Base-by-base conservation (phyloP, 768 basidiomycete genomes). In the Candolleomyces eurysporus region DNA sequence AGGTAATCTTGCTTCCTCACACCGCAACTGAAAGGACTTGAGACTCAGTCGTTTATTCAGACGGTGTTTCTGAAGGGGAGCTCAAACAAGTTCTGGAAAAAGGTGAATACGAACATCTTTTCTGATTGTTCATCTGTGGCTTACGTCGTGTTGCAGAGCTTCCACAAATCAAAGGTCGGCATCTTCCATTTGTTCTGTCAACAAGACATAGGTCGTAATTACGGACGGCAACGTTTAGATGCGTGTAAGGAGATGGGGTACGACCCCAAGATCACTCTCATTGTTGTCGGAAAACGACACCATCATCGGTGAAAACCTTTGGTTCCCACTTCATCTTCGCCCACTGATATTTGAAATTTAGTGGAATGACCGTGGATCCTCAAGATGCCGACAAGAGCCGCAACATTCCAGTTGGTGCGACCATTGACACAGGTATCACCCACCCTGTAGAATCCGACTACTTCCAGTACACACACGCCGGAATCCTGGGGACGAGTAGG, bases 261-360 rank as follows among this genome's bases (percentile, higher is more conserved):
- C 31, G 76, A 73, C 0, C 84, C 87, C 0, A 85, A 82, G 60
- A 88, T 94, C n/a, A 94, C 92, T 0, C 73, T 94, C 14, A 82
- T 94, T 56, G 76, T 94, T 42, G 92, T 93, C 4, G 90, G 89
- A 1, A 94, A 94, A 68, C 79, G 88, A 3, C 88, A 90, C 66
- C 88, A 88, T 57, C 79, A 86, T 51, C 78, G 84, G 68, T 76
- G 63, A 42, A 66, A 51, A 50, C 10, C 30, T 8, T 30, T 26
- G 53, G n/a, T 11, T 31, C 14, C 4, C 26, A 2, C 26, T 26
- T 26, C 4, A 26, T 26, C 26, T 26, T 26, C 26, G 4, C 2
- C 4, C 26, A 26, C 4, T 26, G 26, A 26, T 26, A 2, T 4
- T 4, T 26, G 26, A 2, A 4, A 2, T 26, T 6, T 19, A 59